phyloP scores from a whole-genome alignment of 2,329 filamentous ascomycete genomes.

The Cadophora sp. region DNA sequence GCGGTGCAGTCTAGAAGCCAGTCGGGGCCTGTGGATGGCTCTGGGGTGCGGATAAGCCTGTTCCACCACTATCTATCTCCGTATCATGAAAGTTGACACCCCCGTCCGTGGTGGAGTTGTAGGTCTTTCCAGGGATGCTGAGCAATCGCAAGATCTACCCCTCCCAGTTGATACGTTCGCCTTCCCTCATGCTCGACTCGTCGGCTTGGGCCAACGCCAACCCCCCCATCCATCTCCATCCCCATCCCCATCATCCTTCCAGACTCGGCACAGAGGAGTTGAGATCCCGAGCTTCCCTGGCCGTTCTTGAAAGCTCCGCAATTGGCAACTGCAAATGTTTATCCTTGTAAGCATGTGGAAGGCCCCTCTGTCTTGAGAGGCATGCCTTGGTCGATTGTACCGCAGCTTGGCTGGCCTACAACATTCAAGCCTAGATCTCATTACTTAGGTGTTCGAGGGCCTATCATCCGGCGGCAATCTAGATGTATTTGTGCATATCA shows the following conservation, averaged over 20 bases:
- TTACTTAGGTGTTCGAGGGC: slow-evolving; percentile 2
- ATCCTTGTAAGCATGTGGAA: slow-evolving; percentile 16
- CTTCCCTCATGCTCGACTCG: slow-evolving; percentile 12
- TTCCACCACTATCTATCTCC: slow-evolving; percentile 28
- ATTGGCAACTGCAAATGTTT: slow-evolving; percentile 7
- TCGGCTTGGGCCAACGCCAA: slow-evolving; percentile 18
- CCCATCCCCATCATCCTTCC: slow-evolving; percentile 1
- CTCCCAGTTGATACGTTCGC: slow-evolving; percentile 25
- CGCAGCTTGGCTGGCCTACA: background rate
- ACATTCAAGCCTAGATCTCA: background rate
- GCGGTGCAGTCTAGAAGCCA: slow-evolving; percentile 21
- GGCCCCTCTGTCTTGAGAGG: background rate
- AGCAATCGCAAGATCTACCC: slow-evolving; percentile 21
- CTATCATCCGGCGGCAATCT: slow-evolving; percentile 12
- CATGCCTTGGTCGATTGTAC: slow-evolving; percentile 12
- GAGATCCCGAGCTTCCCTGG: slow-evolving; percentile 21
- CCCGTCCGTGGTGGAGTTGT: background rate
- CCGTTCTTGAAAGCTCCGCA: slow-evolving; percentile 17
- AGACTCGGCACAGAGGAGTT: slow-evolving; percentile 20
- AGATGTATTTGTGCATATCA: slow-evolving; percentile 17
- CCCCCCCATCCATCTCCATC: no score
- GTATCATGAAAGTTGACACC: background rate
- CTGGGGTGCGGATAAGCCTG: slow-evolving; percentile 28
- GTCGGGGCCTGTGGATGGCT: slow-evolving; percentile 1
- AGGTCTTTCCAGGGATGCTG: slow-evolving; percentile 18